A percentile compares a stretch with the other conserved stretches of the same genome.
phyloP scores from a whole-genome alignment of 2,329 filamentous ascomycete genomes.

The Colletotrichum siamense region DNA sequence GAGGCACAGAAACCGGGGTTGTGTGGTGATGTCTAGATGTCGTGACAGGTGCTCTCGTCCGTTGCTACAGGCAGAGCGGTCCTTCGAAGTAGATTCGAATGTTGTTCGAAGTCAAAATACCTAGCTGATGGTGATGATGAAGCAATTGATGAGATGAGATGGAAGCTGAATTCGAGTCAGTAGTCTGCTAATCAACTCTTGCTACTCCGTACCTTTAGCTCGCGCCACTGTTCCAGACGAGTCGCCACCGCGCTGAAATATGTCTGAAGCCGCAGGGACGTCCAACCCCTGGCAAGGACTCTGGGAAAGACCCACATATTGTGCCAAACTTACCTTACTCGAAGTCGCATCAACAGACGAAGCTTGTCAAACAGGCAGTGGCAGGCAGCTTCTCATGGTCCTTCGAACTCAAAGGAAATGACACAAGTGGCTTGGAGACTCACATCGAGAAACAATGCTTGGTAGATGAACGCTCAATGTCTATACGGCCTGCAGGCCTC shows the following conservation, averaged over 20 bases:
- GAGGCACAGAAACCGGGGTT: background rate
- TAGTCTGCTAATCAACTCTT: background rate
- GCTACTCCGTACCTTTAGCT: background rate
- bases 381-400: background rate
- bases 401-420: background rate
- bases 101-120: background rate
- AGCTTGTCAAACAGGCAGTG: background rate
- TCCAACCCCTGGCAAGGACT: background rate
- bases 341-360: background rate
- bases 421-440: background rate
- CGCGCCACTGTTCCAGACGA: background rate
- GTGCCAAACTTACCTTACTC: background rate
- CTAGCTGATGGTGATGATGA: background rate
- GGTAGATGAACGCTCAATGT: background rate
- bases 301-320: background rate
- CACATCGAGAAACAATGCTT: background rate
- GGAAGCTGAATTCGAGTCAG: background rate
- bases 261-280: background rate
- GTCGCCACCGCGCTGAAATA: background rate
- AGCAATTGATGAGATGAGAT: background rate
- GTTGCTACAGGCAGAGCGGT: background rate
- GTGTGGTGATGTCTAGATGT: background rate
- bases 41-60: background rate
- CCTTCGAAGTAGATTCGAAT: background rate
- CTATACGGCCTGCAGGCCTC: background rate